Base-by-base conservation (phyloP, 148 eudicot species). In the Beta vulgaris region DNA sequence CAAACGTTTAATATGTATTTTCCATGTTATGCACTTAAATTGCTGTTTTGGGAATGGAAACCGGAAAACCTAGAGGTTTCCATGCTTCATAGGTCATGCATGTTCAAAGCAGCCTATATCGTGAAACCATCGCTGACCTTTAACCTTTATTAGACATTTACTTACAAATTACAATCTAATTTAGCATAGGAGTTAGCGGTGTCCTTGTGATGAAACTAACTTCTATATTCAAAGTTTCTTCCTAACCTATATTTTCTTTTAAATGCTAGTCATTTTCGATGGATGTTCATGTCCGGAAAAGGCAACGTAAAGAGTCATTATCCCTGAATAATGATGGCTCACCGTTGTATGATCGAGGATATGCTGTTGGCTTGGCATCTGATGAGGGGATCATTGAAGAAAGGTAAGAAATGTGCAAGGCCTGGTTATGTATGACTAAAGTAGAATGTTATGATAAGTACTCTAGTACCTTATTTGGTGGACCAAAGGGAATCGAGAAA, bases 311-410 rank as follows among this genome's bases (percentile, higher is more conserved):
- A 28, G 77, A 77, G 65, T 61, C 80, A 18, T 28, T 66, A 28
- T 42, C 72, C 43, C 15, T 68, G 68, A 76, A 81, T 35, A 59
- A 75, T 59, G 81, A 79, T 35, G 63, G 76, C 69, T 48, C 76
- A 32, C 78, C 85, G 11, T 12, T 85, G 69, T 85, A 85, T 73
- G 81, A 85, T 71, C 74, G 85, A 64, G 84, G 68, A 35, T 85
- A 73, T 84, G 80, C 82, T 61, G 60, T 78, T 54, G 84, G 80
- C 43, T 75, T 81, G 82, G 78, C 68, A 44, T 68, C 79, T 75
- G 84, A 73, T 54, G 82, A 69, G 4, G 82, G 43, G 16, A 59
- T 43, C 34, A 60, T 3, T 63, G 67, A 76, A 34, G 72, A 72
- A 36, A 78, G 82, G 86, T 84, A 74, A 69, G 35, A 53, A 67